Evolutionary conservation across 2,329 filamentous ascomycete genomes (phyloP), one percentile per base, ranked within the genome.

Genomic region (Tolypocladium capitatum): DNA sequence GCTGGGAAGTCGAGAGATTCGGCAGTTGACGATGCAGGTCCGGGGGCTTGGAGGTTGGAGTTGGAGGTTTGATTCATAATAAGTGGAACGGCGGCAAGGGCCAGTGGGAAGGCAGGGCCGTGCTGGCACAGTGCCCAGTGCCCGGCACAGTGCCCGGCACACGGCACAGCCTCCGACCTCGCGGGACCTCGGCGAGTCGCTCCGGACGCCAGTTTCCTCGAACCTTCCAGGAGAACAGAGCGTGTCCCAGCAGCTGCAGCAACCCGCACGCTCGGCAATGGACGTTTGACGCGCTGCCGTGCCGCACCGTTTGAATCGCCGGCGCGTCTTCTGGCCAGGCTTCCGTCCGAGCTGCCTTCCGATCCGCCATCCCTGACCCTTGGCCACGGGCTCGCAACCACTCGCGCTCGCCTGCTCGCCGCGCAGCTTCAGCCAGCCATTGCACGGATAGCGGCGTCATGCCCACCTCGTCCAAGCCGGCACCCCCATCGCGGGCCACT

Each of bases 401-500:
- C 38, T 28, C 20, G 35, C 13, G 10, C 21, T n/a, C n/a, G n/a
- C n/a, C n/a, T 11, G 10, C 35, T 34, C 33, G 33, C 33, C 1
- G 33, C 18, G 11, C 38, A 41, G 21, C 38, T 11, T 13, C 38
- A 11, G 38, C 38, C 16, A 28, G 24, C 16, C 38, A 13, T 18
- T 21, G 16, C 38, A 42, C 38, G 2, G 24, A n/a, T n/a, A n/a
- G 35, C 35, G 11, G 28, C 35, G 36, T 41, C 13, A 46, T 40
- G 35, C 18, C 32, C 20, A 24, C 18, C 24, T 13, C 44, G 27
- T 18, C 44, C 34, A 46, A 36, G 44, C 43, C 31, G n/a, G 36
- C 40, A 38, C 11, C 51, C 47, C 41, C 49, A 49, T 43, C 44
- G 48, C 40, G 46, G 50, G 38, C 38, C 38, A 6, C 24, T 11